These are phyloP conservation scores for Lizonia empirigonia DNA, from an alignment of 2,329 filamentous ascomycete genomes.

Conservation along the genomic window DNA sequence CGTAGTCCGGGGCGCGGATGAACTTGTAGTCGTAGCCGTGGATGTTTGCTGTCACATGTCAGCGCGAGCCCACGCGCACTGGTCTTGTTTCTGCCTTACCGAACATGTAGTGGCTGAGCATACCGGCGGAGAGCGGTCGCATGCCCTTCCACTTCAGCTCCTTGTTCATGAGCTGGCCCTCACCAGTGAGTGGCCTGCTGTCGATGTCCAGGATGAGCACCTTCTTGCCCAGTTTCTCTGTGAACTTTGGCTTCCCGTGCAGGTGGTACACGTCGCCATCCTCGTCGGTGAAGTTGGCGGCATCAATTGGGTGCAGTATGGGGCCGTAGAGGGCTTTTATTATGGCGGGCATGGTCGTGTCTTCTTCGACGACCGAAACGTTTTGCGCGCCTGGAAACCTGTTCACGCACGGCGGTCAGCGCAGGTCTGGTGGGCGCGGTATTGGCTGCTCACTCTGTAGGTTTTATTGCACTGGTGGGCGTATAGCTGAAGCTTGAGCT, in stretches of 20 bases:
- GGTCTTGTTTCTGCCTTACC: slow-evolving; percentile 23
- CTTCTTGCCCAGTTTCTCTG: slow-evolving; percentile 44
- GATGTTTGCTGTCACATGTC: slow-evolving; percentile 47
- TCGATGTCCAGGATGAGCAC: slow-evolving; percentile 48
- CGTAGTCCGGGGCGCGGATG: slow-evolving; percentile 51
- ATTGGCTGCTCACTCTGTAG: slow-evolving; percentile 28
- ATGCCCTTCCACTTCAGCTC: slow-evolving; percentile 47
- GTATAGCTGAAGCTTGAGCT: slow-evolving; percentile 35
- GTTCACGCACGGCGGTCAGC: slow-evolving; percentile 9
- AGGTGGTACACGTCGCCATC: slow-evolving; percentile 44
- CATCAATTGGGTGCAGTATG: slow-evolving; percentile 44
- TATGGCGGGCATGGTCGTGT: slow-evolving; percentile 45
- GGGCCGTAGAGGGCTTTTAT: slow-evolving; percentile 47
- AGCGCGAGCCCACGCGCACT: slow-evolving; percentile 5
- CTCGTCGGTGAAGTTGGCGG: slow-evolving; percentile 47
- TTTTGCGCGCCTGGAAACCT: slow-evolving; percentile 37
- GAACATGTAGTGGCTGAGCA: slow-evolving; percentile 49
- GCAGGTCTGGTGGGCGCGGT: not conserved
- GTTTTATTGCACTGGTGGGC: slow-evolving; percentile 22
- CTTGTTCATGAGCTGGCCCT: slow-evolving; percentile 46
- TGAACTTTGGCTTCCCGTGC: slow-evolving; percentile 40
- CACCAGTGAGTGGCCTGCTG: slow-evolving; percentile 42
- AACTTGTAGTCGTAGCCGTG: slow-evolving; percentile 59
- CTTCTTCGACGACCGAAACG: slow-evolving; percentile 33
- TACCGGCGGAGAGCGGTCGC: slow-evolving; percentile 45